phyloP scores from a whole-genome alignment of 768 basidiomycete species.

The Rhodotorula toruloides region DNA sequence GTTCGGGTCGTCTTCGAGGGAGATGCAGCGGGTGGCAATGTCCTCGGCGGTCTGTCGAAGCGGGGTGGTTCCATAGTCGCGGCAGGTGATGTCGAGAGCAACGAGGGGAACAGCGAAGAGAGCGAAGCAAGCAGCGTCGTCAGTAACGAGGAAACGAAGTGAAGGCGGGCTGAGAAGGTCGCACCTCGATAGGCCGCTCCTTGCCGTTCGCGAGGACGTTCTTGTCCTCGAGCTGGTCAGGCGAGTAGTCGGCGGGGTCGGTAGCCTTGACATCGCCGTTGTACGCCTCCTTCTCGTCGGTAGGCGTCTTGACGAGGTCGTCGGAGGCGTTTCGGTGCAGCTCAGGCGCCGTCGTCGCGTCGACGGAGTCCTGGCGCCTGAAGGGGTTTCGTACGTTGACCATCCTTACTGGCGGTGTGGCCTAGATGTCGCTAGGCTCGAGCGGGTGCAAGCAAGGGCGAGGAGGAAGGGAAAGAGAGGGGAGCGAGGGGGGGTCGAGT shows the following conservation, averaged over 20 bases:
- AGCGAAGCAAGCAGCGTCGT: too few species aligned
- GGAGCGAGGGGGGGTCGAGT: too few species aligned
- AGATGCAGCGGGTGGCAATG: slow-evolving; percentile 34
- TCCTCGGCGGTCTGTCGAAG: slow-evolving; percentile 25
- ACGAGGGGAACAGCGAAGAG: too few species aligned
- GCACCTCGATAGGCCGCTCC: slow-evolving; percentile 38
- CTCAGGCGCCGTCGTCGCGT: slow-evolving; percentile 1
- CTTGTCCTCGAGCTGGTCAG: neutral
- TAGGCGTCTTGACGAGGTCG: slow-evolving; percentile 5
- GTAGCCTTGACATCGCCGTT: neutral
- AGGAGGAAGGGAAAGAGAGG: too few species aligned
- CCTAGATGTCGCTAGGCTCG: too few species aligned
- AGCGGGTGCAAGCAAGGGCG: too few species aligned
- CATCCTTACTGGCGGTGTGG: slow-evolving; percentile 1
- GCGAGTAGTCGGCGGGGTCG: neutral
- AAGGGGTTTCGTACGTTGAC: slow-evolving; percentile 29
- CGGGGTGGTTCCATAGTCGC: neutral
- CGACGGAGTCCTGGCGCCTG: slow-evolving; percentile 23
- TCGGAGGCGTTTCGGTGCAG: neutral
- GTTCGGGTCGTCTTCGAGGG: slow-evolving; percentile 37
- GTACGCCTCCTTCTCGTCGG: slow-evolving; percentile 23
- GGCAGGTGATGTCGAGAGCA: too few species aligned
- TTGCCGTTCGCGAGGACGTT: slow-evolving; percentile 37
- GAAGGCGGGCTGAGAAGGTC: neutral
- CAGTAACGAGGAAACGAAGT: too few species aligned